These are phyloP conservation scores for Amborella trichopoda DNA, from an alignment of 164 flowering plant genomes.

Conservation along the genomic window DNA sequence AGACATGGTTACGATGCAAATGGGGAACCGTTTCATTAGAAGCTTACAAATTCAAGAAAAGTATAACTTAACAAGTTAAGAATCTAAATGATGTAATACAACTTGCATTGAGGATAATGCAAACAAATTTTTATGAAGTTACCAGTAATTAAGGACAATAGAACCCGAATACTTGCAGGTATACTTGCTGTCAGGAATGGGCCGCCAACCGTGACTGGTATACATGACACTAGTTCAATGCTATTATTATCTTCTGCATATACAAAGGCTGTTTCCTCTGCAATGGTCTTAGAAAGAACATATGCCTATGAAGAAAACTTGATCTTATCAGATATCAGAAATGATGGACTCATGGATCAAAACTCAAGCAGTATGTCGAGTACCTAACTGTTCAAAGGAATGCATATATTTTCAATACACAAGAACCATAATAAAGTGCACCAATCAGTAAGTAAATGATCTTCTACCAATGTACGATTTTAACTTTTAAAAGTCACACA, in stretches of 20 bases:
- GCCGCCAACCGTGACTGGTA: slow-evolving; percentile 58
- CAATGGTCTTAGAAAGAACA: slow-evolving; percentile 48
- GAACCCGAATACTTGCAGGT: slow-evolving; percentile 57
- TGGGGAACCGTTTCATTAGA: not conserved
- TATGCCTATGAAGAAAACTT: slow-evolving; percentile 30
- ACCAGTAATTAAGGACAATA: slow-evolving; percentile 56
- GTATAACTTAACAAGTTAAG: not conserved
- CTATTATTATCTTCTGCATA: slow-evolving; percentile 49
- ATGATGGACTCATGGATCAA: no score
- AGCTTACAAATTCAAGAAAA: not conserved
- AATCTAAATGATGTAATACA: not conserved
- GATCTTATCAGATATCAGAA: not conserved
- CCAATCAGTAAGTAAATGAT: no score
- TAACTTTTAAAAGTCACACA: no score
- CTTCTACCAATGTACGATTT: no score
- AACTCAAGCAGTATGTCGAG: no score
- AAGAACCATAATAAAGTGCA: no score
- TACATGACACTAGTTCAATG: slow-evolving; percentile 52
- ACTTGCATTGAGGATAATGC: not conserved
- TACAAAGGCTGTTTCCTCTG: slow-evolving; percentile 58
- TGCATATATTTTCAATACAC: no score
- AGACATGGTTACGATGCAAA: no score
- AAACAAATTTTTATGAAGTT: not conserved
- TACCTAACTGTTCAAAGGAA: no score
- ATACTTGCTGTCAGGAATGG: slow-evolving; percentile 47